Percentiles rank a stretch among this genome's conserved stretches.
Evolutionary conservation across 257 asterid species (phyloP).

Genomic region (Schizonepeta tenuifolia): DNA sequence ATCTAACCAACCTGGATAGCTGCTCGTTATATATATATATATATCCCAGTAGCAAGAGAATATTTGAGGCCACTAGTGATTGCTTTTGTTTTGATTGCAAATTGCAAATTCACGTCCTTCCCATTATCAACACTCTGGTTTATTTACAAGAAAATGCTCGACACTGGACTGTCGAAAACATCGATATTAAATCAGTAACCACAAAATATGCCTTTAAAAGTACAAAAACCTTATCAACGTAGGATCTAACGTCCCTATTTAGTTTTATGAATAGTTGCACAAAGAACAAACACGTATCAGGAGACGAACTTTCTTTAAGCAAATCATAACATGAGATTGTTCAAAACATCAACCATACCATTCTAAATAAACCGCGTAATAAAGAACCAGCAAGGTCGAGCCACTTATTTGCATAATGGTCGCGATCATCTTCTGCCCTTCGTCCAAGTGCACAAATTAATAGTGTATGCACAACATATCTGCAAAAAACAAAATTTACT

Average conservation of each 20-base stretch:
- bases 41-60: conserved; percentile 85
- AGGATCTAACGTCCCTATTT: conserved; percentile 77
- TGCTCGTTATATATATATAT: too few relatives aligned
- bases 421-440: conserved; percentile 83
- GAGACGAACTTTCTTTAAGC: conserved; percentile 14
- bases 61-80: conserved; percentile 88
- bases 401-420: conserved; percentile 89
- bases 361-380: conserved; percentile 72
- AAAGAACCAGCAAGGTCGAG: conserved; percentile 90
- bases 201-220: conserved; percentile 24
- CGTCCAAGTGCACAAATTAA: conserved; percentile 76
- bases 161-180: conserved; percentile 18
- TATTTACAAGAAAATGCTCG: conserved; percentile 28
- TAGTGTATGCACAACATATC: conserved; percentile 81
- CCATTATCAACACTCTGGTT: conserved; percentile 79
- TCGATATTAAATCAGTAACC: conserved; percentile 16
- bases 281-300: conserved; percentile 13
- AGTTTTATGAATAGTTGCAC: conserved; percentile 78
- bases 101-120: conserved; percentile 82
- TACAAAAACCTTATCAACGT: conserved; percentile 72
- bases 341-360: conserved; percentile 44
- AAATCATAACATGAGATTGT: conserved; percentile 4
- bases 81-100: conserved; percentile 85
- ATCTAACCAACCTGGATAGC: too few relatives aligned
- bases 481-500: conserved; percentile 31